Evolutionary conservation across 352 stramenopile species (phyloP).

Genomic region (Pythium aphanidermatum): DNA sequence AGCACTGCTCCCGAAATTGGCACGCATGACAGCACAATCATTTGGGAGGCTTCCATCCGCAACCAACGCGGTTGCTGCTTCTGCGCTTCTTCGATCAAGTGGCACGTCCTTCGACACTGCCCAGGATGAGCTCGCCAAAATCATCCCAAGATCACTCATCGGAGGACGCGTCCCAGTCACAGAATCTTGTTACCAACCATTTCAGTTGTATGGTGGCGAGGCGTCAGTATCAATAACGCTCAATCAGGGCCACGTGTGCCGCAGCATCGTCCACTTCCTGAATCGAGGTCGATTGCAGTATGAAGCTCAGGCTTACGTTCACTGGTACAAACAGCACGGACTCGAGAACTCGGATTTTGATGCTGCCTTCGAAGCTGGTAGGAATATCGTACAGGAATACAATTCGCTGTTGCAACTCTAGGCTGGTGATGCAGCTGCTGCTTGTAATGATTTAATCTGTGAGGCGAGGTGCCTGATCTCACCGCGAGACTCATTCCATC

Average conservation of each 20-base stretch:
- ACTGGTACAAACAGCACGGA: conserved; percentile 61
- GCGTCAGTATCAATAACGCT: conserved; percentile 35
- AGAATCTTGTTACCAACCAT: conserved; percentile 14
- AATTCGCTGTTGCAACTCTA: conserved; percentile 27
- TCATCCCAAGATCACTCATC: neutral
- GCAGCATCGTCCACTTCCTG: conserved; percentile 30
- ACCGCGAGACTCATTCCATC: conserved; percentile 13
- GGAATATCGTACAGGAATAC: conserved; percentile 36
- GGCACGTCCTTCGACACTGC: neutral
- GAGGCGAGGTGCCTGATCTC: conserved; percentile 27
- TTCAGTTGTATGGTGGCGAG: conserved; percentile 8
- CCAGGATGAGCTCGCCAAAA: too few relatives aligned
- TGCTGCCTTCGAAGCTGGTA: conserved; percentile 31
- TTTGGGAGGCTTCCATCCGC: conserved; percentile 10
- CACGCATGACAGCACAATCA: too few relatives aligned
- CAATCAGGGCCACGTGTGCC: conserved; percentile 46
- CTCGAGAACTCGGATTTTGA: conserved; percentile 47
- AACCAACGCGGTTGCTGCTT: conserved; percentile 2
- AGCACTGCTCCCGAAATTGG: too few relatives aligned
- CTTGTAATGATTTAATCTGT: conserved; percentile 10
- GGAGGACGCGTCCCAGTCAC: neutral
- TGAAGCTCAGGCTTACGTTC: conserved; percentile 34
- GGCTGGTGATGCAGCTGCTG: neutral
- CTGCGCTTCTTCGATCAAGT: neutral
- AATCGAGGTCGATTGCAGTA: conserved; percentile 44